Percentiles rank a stretch among this genome's conserved stretches.
Conservation (phyloP, 495 filamentous ascomycete genomes). For the Daldinia concentrica region DNA sequence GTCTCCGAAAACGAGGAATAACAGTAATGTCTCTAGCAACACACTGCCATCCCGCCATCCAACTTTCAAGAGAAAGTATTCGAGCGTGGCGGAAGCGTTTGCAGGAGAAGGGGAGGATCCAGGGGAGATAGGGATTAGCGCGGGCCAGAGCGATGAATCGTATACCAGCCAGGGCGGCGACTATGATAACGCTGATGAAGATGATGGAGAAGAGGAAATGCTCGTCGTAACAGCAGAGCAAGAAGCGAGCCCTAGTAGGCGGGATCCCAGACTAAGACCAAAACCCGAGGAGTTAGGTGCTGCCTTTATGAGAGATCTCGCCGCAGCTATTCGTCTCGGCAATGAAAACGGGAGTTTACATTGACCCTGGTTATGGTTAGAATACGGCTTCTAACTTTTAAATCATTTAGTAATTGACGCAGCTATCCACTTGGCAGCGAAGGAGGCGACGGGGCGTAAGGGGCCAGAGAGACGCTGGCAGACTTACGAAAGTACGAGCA, state of each 20-base stretch:
- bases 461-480: not conserved
- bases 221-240: conserved; percentile 27
- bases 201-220: conserved; percentile 21
- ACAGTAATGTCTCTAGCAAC: not conserved
- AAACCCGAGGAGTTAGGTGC: conserved; percentile 11
- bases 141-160: not conserved
- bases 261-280: not conserved
- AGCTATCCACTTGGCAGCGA: not conserved
- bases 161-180: not conserved
- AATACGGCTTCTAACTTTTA: not conserved
- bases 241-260: not conserved
- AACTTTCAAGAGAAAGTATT: conserved; percentile 45
- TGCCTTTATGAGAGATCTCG: conserved; percentile 37
- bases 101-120: conserved; percentile 43
- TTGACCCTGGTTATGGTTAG: not conserved
- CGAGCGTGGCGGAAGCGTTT: conserved; percentile 54
- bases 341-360: not conserved
- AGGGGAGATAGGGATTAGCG: not conserved
- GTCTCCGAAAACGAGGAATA: not conserved
- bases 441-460: not conserved
- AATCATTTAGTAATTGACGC: not conserved
- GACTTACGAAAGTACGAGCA: not conserved
- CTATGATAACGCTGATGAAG: conserved; percentile 7
- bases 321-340: conserved; percentile 20
- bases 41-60: conserved; percentile 12